Evolutionary conservation across 306 rosid genomes (phyloP), one percentile per base, ranked within the genome.

Genomic region (Prosopis cineraria): DNA sequence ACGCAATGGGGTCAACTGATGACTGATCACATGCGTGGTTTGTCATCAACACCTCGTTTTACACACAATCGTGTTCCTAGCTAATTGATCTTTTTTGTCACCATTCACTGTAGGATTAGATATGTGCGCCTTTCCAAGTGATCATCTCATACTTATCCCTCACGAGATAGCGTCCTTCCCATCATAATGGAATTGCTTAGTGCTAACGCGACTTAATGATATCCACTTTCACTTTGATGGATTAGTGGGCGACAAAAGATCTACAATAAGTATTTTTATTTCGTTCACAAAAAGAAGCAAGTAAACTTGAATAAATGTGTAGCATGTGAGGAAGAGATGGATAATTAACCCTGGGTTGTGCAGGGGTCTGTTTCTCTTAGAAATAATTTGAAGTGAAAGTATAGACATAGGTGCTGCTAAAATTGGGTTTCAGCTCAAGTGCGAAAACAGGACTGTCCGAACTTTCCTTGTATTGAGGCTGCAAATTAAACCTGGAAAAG

Each of bases 281-380:
- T n/a, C n/a, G n/a, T n/a, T n/a, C n/a, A n/a, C n/a, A n/a, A n/a
- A n/a, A n/a, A n/a, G 47, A 43, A 43, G 14, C 16, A 43, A 11
- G 47, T 43, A 2, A 10, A 11, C 3, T 43, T 43, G 10, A 43
- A 8, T 40, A 40, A 8, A 40, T 40, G 44, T 43, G 16, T 10
- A 19, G 7, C 52, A 45, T 6, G 52, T 24, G 25, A 37, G 6
- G 27, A 50, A 2, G 25, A 10, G 16, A 70, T 5, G 1, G 11
- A 66, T 31, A 6, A 30, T 6, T 30, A 22, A 55, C 76, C 65
- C 31, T 80, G 60, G 91, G 70, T 40, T 89, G n/a, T 81, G 3
- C 82, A 82, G 62, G 89, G 91, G 68, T 86, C 85, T 2, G 90
- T 88, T 78, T 90, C 94, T 72, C 89, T 75, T 34, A n/a, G 91